phyloP scores from a whole-genome alignment of 768 basidiomycete genomes.

The Suillus variegatus region DNA sequence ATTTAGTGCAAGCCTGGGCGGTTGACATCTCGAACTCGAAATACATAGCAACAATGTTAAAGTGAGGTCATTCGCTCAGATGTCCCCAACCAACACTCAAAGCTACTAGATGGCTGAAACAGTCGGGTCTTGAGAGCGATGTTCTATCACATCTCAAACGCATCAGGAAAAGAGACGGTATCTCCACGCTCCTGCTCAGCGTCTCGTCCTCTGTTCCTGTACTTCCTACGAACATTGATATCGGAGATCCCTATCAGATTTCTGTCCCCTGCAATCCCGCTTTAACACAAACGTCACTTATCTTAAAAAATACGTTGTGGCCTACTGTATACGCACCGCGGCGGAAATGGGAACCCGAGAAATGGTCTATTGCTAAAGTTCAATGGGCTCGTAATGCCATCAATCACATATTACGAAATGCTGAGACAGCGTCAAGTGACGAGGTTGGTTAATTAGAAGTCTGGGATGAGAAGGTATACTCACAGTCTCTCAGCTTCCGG shows the following conservation, averaged over 20 bases:
- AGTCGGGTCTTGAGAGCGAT: conserved; percentile 57
- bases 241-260: conserved; percentile 54
- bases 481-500: conserved; percentile 55
- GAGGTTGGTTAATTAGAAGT: conserved; percentile 51
- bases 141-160: conserved; percentile 77
- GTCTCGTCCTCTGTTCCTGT: conserved; percentile 42
- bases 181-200: conserved; percentile 57
- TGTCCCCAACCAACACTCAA: not conserved
- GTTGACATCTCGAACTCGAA: conserved; percentile 69
- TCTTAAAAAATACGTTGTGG: conserved; percentile 77
- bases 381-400: conserved; percentile 81
- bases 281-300: conserved; percentile 63
- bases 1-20: conserved; percentile 71
- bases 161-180: conserved; percentile 54
- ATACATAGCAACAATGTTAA: conserved; percentile 61
- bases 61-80: conserved; percentile 38
- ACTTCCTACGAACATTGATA: conserved; percentile 49
- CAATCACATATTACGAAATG: conserved; percentile 45
- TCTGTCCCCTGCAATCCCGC: conserved; percentile 70
- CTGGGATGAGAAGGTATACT: not conserved
- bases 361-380: conserved; percentile 65
- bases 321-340: conserved; percentile 77
- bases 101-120: conserved; percentile 65
- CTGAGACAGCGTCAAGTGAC: conserved; percentile 43
- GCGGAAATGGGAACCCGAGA: conserved; percentile 63